A percentile compares a stretch with the other conserved stretches of the same genome.
phyloP scores from a whole-genome alignment of 495 filamentous ascomycete species.

The Xylaria flabelliformis region DNA sequence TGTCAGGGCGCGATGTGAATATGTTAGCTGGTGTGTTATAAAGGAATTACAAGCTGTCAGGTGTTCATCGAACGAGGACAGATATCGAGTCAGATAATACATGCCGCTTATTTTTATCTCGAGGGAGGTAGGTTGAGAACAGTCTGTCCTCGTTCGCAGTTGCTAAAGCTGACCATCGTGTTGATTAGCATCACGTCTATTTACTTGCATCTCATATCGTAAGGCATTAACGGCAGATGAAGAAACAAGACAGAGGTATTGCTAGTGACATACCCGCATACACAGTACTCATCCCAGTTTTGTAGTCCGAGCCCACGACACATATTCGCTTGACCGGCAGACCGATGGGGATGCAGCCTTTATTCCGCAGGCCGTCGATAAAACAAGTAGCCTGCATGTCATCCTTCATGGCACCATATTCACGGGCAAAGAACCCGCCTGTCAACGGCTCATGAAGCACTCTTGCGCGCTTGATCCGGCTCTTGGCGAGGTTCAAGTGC shows the following conservation, averaged over 20 bases:
- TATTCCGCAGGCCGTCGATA: conserved; percentile 29
- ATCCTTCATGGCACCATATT: conserved; percentile 29
- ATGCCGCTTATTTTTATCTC: conserved; percentile 29
- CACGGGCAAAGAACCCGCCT: conserved; percentile 38
- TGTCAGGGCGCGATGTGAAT: neutral
- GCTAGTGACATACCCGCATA: conserved; percentile 39
- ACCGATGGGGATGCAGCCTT: neutral
- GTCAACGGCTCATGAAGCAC: conserved; percentile 30
- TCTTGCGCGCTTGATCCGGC: conserved; percentile 35
- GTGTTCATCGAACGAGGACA: neutral
- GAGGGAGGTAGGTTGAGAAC: conserved; percentile 34
- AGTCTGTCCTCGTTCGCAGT: conserved; percentile 6
- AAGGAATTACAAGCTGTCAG: neutral
- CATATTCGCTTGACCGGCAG: conserved; percentile 33
- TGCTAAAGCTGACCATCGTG: neutral
- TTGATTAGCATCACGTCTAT: neutral
- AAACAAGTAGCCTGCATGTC: conserved; percentile 35
- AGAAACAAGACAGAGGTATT: neutral
- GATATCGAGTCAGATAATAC: neutral
- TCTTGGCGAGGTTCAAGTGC: conserved; percentile 19
- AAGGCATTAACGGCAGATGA: neutral
- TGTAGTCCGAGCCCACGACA: conserved; percentile 33
- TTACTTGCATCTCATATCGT: neutral
- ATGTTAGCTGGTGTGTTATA: neutral
- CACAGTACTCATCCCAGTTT: conserved; percentile 35